These are phyloP conservation scores for Aspergillus latus DNA, from an alignment of 2,329 filamentous ascomycete species.

Conservation along the genomic window DNA sequence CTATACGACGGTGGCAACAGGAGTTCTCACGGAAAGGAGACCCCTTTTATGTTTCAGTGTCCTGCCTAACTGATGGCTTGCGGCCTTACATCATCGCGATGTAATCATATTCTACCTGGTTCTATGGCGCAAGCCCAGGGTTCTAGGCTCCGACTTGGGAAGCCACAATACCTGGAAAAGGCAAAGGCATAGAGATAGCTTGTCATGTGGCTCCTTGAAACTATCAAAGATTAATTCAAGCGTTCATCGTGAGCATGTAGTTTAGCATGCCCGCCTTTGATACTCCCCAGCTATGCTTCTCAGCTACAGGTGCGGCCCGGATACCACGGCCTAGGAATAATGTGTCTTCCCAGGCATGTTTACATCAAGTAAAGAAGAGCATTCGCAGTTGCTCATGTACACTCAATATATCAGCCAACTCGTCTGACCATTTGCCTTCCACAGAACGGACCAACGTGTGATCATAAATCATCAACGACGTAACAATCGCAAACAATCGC, in stretches of 20 bases:
- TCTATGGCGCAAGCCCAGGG: too few species aligned
- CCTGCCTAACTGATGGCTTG: too few species aligned
- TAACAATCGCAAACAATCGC: not conserved
- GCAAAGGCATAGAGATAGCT: not conserved
- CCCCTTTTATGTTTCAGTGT: too few species aligned
- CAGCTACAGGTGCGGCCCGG: not conserved
- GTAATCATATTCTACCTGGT: too few species aligned
- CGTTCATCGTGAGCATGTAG: not conserved
- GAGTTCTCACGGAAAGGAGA: too few species aligned
- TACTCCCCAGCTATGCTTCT: not conserved
- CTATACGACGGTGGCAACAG: too few species aligned
- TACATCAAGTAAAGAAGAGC: not conserved
- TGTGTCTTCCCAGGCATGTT: not conserved
- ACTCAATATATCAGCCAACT: not conserved
- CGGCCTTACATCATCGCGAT: too few species aligned
- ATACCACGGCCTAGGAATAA: not conserved
- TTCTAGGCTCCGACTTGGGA: too few species aligned
- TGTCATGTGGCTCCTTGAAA: not conserved
- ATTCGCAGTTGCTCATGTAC: not conserved
- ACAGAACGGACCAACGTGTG: not conserved
- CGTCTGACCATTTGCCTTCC: not conserved
- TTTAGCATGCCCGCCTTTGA: not conserved
- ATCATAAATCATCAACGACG: not conserved
- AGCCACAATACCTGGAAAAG: too few species aligned
- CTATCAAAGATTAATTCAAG: not conserved